A percentile compares a stretch with the other conserved stretches of the same genome.
These are phyloP conservation scores for Crithidia thermophila DNA, from an alignment of 208 protist species.

Conservation along the genomic window DNA sequence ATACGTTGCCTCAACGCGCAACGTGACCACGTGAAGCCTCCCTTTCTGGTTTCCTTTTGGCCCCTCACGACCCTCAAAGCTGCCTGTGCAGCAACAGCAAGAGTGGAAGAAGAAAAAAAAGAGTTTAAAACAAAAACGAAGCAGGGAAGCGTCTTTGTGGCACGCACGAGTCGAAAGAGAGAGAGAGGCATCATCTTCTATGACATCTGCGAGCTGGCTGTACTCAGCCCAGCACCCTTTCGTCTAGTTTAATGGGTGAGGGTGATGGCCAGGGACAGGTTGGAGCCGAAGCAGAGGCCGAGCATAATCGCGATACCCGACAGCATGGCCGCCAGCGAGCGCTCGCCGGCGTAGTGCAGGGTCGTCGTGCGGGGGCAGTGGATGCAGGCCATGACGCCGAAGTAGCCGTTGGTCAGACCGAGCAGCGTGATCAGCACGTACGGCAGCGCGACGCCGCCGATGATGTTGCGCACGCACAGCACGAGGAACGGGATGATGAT, in stretches of 20 bases:
- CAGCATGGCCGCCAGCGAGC: conserved; percentile 58
- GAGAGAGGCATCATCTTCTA: too few relatives aligned
- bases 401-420: conserved; percentile 82
- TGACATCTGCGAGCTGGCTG: neutral
- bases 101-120: neutral
- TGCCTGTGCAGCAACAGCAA: neutral
- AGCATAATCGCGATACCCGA: conserved; percentile 50
- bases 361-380: conserved; percentile 49
- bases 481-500: conserved; percentile 59
- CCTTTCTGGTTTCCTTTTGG: too few relatives aligned
- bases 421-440: conserved; percentile 57
- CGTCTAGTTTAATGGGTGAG: conserved; percentile 26
- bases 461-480: conserved; percentile 60
- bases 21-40: too few relatives aligned
- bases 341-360: conserved; percentile 60
- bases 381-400: conserved; percentile 71
- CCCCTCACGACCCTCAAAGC: too few relatives aligned
- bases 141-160: too few relatives aligned
- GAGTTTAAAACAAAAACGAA: neutral
- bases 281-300: conserved; percentile 57
- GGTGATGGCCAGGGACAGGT: conserved; percentile 52
- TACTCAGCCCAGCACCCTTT: neutral
- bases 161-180: too few relatives aligned
- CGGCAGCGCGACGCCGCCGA: conserved; percentile 44
- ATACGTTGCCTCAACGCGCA: too few relatives aligned